Percentiles rank a stretch among this genome's conserved stretches.
phyloP scores from a whole-genome alignment of 768 basidiomycete genomes.

The Postia placenta region DNA sequence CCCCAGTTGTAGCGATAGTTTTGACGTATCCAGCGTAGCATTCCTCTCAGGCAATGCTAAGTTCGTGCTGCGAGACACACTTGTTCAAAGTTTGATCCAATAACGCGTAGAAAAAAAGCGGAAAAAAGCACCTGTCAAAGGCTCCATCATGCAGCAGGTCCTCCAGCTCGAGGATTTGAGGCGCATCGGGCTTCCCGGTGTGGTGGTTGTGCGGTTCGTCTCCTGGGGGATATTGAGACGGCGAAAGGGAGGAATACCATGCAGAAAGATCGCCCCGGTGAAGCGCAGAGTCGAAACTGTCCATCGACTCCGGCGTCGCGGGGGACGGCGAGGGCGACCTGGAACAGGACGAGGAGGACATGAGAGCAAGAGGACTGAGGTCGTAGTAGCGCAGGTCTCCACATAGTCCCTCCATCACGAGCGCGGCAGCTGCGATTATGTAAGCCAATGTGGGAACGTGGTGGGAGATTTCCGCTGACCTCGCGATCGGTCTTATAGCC shows the following conservation, averaged over 20 bases:
- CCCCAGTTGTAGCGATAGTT: too few relatives aligned
- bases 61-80: not conserved
- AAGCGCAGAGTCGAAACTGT: conserved; percentile 42
- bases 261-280: conserved; percentile 49
- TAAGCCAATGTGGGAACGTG: not conserved
- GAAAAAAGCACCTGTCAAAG: conserved; percentile 61
- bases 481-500: too few relatives aligned
- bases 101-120: not conserved
- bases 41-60: not conserved
- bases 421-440: conserved; percentile 2
- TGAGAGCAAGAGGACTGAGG: conserved; percentile 19
- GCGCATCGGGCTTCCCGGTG: conserved; percentile 33
- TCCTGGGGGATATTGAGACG: conserved; percentile 35
- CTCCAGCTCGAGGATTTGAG: conserved; percentile 58
- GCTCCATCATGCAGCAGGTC: conserved; percentile 71
- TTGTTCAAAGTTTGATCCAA: too few relatives aligned
- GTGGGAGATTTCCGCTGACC: too few relatives aligned
- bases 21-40: too few relatives aligned
- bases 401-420: not conserved
- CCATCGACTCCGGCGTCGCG: conserved; percentile 58
- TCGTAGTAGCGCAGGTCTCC: not conserved
- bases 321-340: conserved; percentile 73
- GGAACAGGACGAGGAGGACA: conserved; percentile 62
- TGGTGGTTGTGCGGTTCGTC: conserved; percentile 30
- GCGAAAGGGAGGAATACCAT: conserved; percentile 51